phyloP scores from a whole-genome alignment of 2,329 filamentous ascomycete genomes.

The Colletotrichum simmondsii region DNA sequence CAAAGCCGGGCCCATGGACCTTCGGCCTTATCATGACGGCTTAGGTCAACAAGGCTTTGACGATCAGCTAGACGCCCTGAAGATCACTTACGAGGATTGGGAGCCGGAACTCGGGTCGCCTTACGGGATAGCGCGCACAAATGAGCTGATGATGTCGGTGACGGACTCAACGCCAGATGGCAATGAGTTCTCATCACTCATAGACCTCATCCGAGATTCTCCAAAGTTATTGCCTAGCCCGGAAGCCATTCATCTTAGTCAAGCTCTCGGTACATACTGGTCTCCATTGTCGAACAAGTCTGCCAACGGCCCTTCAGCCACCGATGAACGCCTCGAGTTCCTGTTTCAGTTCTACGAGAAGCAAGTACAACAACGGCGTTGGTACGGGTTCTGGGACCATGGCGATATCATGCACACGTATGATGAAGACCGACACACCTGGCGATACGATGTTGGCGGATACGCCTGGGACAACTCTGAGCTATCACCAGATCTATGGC shows the following conservation, averaged over 20 bases:
- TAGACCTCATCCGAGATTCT: not conserved
- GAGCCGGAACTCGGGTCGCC: not conserved
- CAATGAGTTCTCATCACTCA: not conserved
- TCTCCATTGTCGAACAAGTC: not conserved
- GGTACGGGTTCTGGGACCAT: slow-evolving; percentile 73
- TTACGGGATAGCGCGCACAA: not conserved
- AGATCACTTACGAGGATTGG: not conserved
- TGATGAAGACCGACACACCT: slow-evolving; percentile 66
- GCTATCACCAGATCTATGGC: slow-evolving; percentile 70
- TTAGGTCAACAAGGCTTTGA: not conserved
- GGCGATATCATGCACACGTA: slow-evolving; percentile 74
- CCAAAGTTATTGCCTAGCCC: not conserved
- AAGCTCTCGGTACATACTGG: not conserved
- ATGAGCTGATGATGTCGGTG: not conserved
- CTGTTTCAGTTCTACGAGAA: slow-evolving; percentile 65
- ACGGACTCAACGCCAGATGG: not conserved
- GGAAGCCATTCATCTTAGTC: not conserved
- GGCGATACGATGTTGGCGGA: slow-evolving; percentile 72
- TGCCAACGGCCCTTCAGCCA: slow-evolving; percentile 38
- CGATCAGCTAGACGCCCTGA: not conserved
- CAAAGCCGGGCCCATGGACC: not conserved
- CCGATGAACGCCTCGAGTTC: slow-evolving; percentile 66
- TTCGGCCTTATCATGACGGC: not conserved
- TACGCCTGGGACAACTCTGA: slow-evolving; percentile 75
- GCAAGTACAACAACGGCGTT: slow-evolving; percentile 66